phyloP scores from a whole-genome alignment of 805 yeast genomes.

The Kodamaea laetipori region DNA sequence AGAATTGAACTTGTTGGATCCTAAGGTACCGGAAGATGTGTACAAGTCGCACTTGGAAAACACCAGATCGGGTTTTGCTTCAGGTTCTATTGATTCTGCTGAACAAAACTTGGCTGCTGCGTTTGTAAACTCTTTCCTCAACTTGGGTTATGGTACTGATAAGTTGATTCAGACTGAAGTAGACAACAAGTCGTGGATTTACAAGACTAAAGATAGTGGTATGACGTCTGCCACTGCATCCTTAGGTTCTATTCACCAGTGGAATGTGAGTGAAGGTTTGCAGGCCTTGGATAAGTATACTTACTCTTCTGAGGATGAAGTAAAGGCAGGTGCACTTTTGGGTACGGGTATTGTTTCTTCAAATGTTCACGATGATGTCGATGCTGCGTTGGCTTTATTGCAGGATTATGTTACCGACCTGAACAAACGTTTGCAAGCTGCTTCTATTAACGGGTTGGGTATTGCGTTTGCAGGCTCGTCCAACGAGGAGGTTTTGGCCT shows the following conservation, averaged over 20 bases:
- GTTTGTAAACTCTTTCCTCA: constrained; percentile 90
- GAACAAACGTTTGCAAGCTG: constrained; percentile 63
- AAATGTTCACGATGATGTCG: constrained; percentile 94
- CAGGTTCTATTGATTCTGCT: constrained; percentile 74
- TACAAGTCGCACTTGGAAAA: constrained; percentile 89
- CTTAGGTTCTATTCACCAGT: constrained; percentile 83
- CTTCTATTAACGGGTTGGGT: constrained; percentile 90
- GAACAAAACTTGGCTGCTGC: constrained; percentile 93
- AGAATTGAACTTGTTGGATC: constrained; percentile 85
- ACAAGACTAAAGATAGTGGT: constrained; percentile 88
- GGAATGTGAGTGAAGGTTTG: constrained; percentile 89
- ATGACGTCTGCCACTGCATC: constrained; percentile 92
- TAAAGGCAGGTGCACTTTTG: constrained; percentile 93
- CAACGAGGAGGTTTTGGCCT: constrained; percentile 76
- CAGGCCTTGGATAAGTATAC: constrained; percentile 87
- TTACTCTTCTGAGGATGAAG: constrained; percentile 80
- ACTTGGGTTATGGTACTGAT: constrained; percentile 89
- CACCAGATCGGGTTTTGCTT: constrained; percentile 56
- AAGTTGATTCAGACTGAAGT: constrained; percentile 74
- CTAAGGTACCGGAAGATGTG: constrained; percentile 93
- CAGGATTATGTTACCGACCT: constrained; percentile 77
- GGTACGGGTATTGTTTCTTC: constrained; percentile 93
- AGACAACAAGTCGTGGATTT: constrained; percentile 80
- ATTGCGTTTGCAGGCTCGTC: constrained; percentile 94
- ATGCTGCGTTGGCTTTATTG: constrained; percentile 82